Conservation (phyloP, 371 early-diverging fungal species). For the Zopfochytrium polystomum region DNA sequence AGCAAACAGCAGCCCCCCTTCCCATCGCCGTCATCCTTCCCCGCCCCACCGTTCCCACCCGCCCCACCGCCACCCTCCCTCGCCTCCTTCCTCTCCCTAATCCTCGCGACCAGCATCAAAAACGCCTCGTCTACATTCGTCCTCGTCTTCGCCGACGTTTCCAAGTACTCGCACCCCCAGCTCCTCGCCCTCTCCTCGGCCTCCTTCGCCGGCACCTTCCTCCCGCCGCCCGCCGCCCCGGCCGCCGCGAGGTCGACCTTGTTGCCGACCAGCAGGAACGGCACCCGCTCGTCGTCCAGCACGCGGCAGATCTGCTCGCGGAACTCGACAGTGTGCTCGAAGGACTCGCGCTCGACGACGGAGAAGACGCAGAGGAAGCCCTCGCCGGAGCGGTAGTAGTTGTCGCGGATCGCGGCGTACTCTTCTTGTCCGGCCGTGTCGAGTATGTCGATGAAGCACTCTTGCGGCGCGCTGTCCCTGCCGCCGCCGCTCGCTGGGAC, state of each 20-base stretch:
- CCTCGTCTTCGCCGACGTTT: constrained; percentile 89
- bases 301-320: constrained; percentile 86
- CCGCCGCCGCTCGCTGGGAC: constrained; percentile 20
- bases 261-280: constrained; percentile 85
- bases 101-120: constrained; percentile 70
- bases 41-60: no score
- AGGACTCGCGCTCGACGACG: constrained; percentile 75
- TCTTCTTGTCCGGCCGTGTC: constrained; percentile 95
- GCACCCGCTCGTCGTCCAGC: constrained; percentile 78
- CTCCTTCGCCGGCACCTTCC: constrained; percentile 72
- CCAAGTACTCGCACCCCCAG: no score
- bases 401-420: constrained; percentile 76
- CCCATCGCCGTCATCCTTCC: no score
- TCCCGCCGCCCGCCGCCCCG: no score
- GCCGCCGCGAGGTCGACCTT: constrained; percentile 70
- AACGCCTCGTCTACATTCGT: no score
- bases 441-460: constrained; percentile 85
- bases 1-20: no score
- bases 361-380: constrained; percentile 89
- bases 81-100: constrained; percentile 42
- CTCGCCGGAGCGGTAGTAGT: constrained; percentile 87
- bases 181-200: constrained; percentile 69
- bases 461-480: constrained; percentile 32
- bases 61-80: no score
- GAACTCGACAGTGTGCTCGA: constrained; percentile 80